These are phyloP conservation scores for Salvia hispanica DNA, from an alignment of 257 asterid species.

Conservation along the genomic window DNA sequence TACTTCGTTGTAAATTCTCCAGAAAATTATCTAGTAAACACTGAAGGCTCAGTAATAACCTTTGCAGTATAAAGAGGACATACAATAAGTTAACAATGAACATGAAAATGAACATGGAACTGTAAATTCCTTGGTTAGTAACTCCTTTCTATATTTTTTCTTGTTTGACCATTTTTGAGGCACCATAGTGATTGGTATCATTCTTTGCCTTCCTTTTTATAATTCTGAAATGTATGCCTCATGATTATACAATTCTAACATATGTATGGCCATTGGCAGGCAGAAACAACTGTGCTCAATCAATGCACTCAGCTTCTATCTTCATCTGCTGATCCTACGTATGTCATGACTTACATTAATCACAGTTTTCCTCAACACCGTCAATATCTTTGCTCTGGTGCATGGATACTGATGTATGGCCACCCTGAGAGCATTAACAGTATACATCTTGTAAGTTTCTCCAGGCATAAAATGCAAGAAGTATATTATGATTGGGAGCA, in stretches of 20 bases:
- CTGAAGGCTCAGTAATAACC: background rate
- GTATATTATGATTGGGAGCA: slow-evolving; percentile 18
- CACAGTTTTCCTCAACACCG: slow-evolving; percentile 91
- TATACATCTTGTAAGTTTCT: slow-evolving; percentile 73
- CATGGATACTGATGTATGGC: slow-evolving; percentile 90
- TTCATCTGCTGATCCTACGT: slow-evolving; percentile 78
- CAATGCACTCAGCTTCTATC: slow-evolving; percentile 96
- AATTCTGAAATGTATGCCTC: slow-evolving; percentile 15
- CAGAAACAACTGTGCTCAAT: slow-evolving; percentile 84
- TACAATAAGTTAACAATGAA: background rate
- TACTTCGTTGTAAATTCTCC: background rate
- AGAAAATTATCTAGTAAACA: background rate
- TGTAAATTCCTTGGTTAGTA: background rate
- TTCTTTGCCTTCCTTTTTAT: background rate
- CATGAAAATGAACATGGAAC: background rate
- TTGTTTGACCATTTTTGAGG: background rate
- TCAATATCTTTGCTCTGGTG: slow-evolving; percentile 94
- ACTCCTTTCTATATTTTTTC: background rate
- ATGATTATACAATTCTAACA: slow-evolving; percentile 13
- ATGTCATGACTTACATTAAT: slow-evolving; percentile 76
- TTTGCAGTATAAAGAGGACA: background rate
- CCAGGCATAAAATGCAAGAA: slow-evolving; percentile 16
- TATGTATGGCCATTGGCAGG: slow-evolving; percentile 51
- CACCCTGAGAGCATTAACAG: slow-evolving; percentile 93
- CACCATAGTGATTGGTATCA: background rate